These are phyloP conservation scores for Trichoderma parareesei DNA, from an alignment of 495 filamentous ascomycete genomes.

Conservation along the genomic window DNA sequence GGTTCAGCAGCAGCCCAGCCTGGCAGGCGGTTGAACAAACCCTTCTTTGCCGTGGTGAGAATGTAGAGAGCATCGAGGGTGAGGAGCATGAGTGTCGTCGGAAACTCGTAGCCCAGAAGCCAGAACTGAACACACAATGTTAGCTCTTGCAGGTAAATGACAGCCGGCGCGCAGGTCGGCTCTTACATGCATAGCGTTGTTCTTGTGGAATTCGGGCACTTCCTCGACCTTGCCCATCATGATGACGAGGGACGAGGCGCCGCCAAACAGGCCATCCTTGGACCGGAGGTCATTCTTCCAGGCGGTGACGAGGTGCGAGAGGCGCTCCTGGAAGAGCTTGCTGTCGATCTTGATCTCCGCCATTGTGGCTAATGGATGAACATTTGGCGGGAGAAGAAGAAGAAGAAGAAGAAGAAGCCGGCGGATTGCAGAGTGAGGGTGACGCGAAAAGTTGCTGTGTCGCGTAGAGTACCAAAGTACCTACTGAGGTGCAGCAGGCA, in stretches of 20 bases:
- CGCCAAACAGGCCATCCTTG: conserved; percentile 72
- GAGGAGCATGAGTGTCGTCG: conserved; percentile 85
- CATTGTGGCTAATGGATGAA: conserved; percentile 32
- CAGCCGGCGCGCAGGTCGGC: neutral
- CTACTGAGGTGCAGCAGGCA: no score
- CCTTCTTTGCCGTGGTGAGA: conserved; percentile 95
- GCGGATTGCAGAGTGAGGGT: neutral
- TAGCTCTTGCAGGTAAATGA: neutral
- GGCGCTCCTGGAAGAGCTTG: conserved; percentile 81
- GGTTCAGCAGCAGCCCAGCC: conserved; percentile 18
- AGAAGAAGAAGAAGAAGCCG: neutral
- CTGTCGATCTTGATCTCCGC: conserved; percentile 80
- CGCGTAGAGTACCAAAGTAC: neutral
- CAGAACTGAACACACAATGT: conserved; percentile 61
- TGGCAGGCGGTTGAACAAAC: conserved; percentile 35
- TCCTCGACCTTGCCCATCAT: conserved; percentile 94
- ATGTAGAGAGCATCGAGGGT: conserved; percentile 82
- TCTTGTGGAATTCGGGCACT: conserved; percentile 75
- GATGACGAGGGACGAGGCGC: conserved; percentile 75
- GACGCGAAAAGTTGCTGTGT: neutral
- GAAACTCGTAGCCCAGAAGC: conserved; percentile 98
- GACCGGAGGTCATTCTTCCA: conserved; percentile 94
- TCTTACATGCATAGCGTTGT: conserved; percentile 88
- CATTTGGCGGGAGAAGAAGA: conserved; percentile 1
- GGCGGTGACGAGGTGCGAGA: conserved; percentile 73